Evolutionary conservation across 805 yeast genomes (phyloP), one percentile per base, ranked within the genome.

Genomic region (Hanseniaspora jakobsenii): DNA sequence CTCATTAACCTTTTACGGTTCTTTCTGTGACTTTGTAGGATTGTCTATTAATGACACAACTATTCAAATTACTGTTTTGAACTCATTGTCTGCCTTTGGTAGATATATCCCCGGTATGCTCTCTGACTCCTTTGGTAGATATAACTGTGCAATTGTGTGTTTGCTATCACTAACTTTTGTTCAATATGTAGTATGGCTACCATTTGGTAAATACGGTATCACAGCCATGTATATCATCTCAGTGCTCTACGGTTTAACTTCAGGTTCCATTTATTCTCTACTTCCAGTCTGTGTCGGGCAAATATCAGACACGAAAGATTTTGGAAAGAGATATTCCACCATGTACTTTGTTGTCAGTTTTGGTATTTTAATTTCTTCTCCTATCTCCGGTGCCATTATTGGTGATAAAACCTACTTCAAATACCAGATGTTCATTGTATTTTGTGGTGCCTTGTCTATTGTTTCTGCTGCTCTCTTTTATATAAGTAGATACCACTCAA

Each of bases 201-300:
- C 59, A 22, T 63, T 51, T 48, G 70, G 60, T 21, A 49, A 43
- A 51, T 58, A 41, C 42, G 50, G 50, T 23, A 18, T 35, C 13
- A 58, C 47, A 18, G 65, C 52, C 10, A 55, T 56, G 32, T 66
- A 57, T 47, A 67, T 64, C 2, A 72, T 70, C 47, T 58, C 74
- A 2, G 62, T 60, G 1, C 52, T 67, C 4, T 72, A 66, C 51
- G 78, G 78, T 1, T 63, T 73, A 39, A 61, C 66, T 47, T 63
- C 73, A 3, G 69, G 75, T 3, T 66, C 77, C 2, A 69, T 71
- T 6, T 60, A 73, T 38, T 65, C 76, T 5, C 53, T 73, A 28
- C 65, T 71, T 12, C 78, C 78, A 2, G 73, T 69, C 2, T 69
- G 75, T 49, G 61, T 70, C 37, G 75, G 74, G 0, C 71, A 69